Conservation (phyloP, 768 basidiomycete genomes). For the Hygrophoropsis aurantiaca region DNA sequence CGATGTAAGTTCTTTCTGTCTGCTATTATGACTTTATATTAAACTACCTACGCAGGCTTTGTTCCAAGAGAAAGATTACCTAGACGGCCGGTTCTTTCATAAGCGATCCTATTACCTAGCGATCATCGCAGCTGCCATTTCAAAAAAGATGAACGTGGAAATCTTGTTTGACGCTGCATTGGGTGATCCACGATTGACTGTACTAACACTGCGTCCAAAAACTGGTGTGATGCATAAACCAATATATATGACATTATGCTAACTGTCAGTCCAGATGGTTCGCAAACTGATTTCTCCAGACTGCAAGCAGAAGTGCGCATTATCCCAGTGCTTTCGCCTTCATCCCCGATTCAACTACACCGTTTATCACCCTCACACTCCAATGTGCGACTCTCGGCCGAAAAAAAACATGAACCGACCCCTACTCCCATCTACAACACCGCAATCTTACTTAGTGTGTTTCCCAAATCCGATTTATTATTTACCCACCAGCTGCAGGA, state of each 20-base stretch:
- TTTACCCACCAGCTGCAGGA: conserved; percentile 52
- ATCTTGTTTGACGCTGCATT: conserved; percentile 55
- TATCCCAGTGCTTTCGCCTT: conserved; percentile 60
- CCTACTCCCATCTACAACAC: conserved; percentile 83
- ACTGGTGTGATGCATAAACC: conserved; percentile 41
- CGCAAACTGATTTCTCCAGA: conserved; percentile 59
- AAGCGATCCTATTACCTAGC: conserved; percentile 91
- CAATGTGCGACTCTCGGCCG: conserved; percentile 54
- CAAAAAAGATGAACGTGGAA: conserved; percentile 51
- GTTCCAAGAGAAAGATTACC: conserved; percentile 96
- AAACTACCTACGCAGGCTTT: conserved; percentile 43
- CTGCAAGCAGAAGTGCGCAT: conserved; percentile 72
- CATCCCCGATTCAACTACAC: conserved; percentile 64
- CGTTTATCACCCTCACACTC: conserved; percentile 73
- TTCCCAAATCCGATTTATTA: conserved; percentile 36
- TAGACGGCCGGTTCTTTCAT: conserved; percentile 87
- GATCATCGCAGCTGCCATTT: conserved; percentile 64
- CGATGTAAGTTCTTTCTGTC: conserved; percentile 51
- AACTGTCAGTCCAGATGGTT: conserved; percentile 42
- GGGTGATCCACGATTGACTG: conserved; percentile 65
- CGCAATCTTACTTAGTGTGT: conserved; percentile 52
- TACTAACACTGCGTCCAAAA: conserved; percentile 57
- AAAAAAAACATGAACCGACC: conserved; percentile 26
- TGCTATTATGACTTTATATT: not conserved
- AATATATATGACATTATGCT: conserved; percentile 26